These are phyloP conservation scores for Nicotiana undulata DNA, from an alignment of 257 asterid genomes.

Conservation along the genomic window DNA sequence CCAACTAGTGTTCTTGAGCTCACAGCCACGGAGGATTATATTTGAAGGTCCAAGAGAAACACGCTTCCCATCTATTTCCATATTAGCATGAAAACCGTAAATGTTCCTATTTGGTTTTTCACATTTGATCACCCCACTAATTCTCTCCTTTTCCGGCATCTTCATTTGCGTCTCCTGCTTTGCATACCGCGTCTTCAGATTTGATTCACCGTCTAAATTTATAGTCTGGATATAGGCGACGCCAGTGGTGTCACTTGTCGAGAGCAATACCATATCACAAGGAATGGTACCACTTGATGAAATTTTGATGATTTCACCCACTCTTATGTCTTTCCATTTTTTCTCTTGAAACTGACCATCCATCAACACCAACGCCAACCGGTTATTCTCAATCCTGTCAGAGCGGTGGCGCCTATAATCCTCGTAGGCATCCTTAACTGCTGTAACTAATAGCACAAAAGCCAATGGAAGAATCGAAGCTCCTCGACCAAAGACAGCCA, in stretches of 20 bases:
- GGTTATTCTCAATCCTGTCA: conserved; percentile 79
- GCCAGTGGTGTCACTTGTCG: conserved; percentile 84
- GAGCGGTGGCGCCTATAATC: conserved; percentile 87
- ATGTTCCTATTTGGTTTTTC: conserved; percentile 95
- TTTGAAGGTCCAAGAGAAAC: conserved; percentile 95
- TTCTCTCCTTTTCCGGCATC: conserved; percentile 28
- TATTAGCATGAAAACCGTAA: conserved; percentile 83
- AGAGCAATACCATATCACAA: conserved; percentile 91
- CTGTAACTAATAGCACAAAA: conserved; percentile 80
- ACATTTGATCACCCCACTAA: conserved; percentile 72
- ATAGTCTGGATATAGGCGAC: conserved; percentile 86
- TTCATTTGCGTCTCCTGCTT: conserved; percentile 88
- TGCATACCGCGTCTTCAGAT: conserved; percentile 90
- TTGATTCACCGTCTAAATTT: conserved; percentile 96
- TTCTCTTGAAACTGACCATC: conserved; percentile 50
- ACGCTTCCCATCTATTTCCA: conserved; percentile 82
- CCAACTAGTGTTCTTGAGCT: conserved; percentile 92
- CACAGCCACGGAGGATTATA: conserved; percentile 90
- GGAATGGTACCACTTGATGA: conserved; percentile 71
- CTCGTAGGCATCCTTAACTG: conserved; percentile 86
- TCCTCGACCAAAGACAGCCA: conserved; percentile 94
- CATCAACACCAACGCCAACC: conserved; percentile 55
- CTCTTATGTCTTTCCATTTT: conserved; percentile 74
- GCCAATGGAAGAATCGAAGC: conserved; percentile 88
- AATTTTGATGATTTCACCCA: conserved; percentile 74